These are phyloP conservation scores for Combretum micranthum DNA, from an alignment of 345 rosid genomes.

Conservation along the genomic window DNA sequence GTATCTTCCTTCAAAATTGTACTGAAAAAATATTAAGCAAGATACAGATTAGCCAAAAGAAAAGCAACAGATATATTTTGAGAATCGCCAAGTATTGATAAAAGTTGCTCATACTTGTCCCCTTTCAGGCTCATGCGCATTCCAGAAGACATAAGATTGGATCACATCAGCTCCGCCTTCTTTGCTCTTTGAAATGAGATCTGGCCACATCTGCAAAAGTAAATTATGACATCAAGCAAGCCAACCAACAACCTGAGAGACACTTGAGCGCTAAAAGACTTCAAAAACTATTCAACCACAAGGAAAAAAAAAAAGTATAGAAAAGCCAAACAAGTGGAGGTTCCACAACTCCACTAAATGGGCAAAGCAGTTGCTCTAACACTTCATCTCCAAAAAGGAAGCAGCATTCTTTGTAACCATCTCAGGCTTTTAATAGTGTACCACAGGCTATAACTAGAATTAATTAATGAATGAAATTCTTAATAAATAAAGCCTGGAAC, in stretches of 20 bases:
- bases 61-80: neutral
- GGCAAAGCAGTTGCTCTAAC: too few relatives aligned
- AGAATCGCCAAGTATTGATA: neutral
- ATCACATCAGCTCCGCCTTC: slow-evolving; percentile 86
- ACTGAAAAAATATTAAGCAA: slow-evolving; percentile 32
- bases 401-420: too few relatives aligned
- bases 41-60: slow-evolving; percentile 2
- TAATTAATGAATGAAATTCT: too few relatives aligned
- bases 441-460: too few relatives aligned
- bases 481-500: too few relatives aligned
- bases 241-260: neutral
- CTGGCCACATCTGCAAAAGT: slow-evolving; percentile 84
- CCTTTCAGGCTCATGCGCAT: slow-evolving; percentile 71
- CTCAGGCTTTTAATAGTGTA: too few relatives aligned
- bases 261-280: too few relatives aligned
- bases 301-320: too few relatives aligned
- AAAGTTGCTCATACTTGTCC: slow-evolving; percentile 49
- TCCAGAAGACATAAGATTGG: slow-evolving; percentile 88
- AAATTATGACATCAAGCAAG: slow-evolving; percentile 10
- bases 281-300: too few relatives aligned
- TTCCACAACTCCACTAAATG: too few relatives aligned
- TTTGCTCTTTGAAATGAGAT: slow-evolving; percentile 73
- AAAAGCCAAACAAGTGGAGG: too few relatives aligned
- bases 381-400: too few relatives aligned
- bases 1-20: slow-evolving; percentile 70